Evolutionary conservation across 345 rosid genomes (phyloP), one percentile per base, ranked within the genome.

Genomic region (Gossypium ekmanianum): DNA sequence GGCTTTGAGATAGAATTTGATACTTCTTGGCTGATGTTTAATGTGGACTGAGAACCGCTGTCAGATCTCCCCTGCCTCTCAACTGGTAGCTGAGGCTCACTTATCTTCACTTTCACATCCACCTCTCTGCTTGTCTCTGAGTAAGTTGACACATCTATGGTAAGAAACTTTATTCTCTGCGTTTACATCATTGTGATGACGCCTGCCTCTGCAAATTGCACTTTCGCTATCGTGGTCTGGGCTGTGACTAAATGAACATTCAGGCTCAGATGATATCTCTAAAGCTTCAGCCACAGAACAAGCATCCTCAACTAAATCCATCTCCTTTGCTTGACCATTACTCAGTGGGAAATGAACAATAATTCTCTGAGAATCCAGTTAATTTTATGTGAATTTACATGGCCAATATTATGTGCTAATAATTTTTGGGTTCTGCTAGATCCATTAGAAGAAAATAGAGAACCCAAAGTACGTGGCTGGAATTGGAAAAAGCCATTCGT

Each of bases 401-500:
- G 81, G 27, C 84, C 87, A 48, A 79, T 79, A 61, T 16, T 69
- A 20, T 77, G 72, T 16, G 87, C 78, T 10, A 79, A 66, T 27
- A 86, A 63, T 2, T 84, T 84, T 52, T 80, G 81, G 72, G 79
- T 74, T 82, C 87, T 84, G 78, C 68, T 78, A 62, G 89, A 73
- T 72, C 88, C 90, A 75, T 81, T 89, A 20, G 91, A 73, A 71
- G 89, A 85, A 79, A 88, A 87, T 50, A 87, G 75, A 75, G 93
- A 80, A 47, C 92, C 91, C 50, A 86, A 80, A 69, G 88, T 74
- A n/a, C 72, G 85, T 16, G 94, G 98, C 67, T 85, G 91, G 84
- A 95, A 93, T 81, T 84, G 89, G 84, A 95, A 93, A 81, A 86
- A 87, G 45, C 94, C 92, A 59, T 84, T 85, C 0, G 90, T 88